Evolutionary conservation across 495 filamentous ascomycete genomes (phyloP), one percentile per base, ranked within the genome.

Genomic region (Xylaria bambusicola): DNA sequence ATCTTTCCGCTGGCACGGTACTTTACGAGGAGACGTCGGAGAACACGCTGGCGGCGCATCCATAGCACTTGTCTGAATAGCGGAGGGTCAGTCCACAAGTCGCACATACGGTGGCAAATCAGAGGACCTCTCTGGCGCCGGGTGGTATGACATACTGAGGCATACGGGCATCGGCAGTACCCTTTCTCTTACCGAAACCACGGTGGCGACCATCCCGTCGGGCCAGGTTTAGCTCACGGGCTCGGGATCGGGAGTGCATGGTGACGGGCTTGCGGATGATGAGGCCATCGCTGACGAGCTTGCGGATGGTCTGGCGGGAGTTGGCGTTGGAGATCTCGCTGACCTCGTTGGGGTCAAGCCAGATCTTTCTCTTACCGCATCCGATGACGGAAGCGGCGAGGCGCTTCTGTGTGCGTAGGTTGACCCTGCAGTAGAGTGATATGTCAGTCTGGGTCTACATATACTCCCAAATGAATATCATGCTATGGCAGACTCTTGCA

Each of bases 301-400:
- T 99, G 83, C 95, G 95, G 90, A 99, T 89, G 70, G 93, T 97
- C 84, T 98, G 93, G 75, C 94, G 95, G 70, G 93, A 97, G 89
- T 98, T 98, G 88, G 94, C 94, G 84, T 98, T 99, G 82, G 89
- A 92, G 84, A 99, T 98, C 80, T 99, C 94, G 86, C 81, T 93
- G 79, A 93, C 87, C 85, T 99, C 94, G 80, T 95, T 98, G 78
- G 94, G 94, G 83, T 99, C 94, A 77, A 99, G 92, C 94, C 94
- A 99, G 84, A 99, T 94, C 89, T 98, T 98, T 86, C 93, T 89
- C 88, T 98, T 89, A 78, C 94, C 94, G 85, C 91, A 94, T 83
- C 92, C 92, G 76, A 93, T 88, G 74, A 98, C 94, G 78, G 93
- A 91, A 74, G 94, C 91, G 75, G 94, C 95, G 72, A 98, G 93